Evolutionary conservation across 306 rosid genomes (phyloP), one percentile per base, ranked within the genome.

Genomic region (Vachellia pachyceras): DNA sequence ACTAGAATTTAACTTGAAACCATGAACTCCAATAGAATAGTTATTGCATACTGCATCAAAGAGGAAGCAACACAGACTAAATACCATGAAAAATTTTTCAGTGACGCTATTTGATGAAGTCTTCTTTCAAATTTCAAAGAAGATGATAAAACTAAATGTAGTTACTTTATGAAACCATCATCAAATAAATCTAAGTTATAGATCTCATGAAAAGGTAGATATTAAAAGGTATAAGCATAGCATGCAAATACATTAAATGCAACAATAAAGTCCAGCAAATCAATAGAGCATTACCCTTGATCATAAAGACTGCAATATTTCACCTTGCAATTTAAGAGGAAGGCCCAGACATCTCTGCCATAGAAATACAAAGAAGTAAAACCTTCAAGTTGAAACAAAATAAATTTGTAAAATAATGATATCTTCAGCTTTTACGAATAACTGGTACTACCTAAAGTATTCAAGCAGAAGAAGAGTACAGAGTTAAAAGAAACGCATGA

Each of bases 271-370:
- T 47, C 41, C 52, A 57, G 25, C 77, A 78, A 55, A 79, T 72
- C 39, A 69, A 76, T 71, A 40, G 81, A 85, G 74, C 68, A 86
- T 91, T 95, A 95, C 99, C 99, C 99, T 89, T 93, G 88, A 86
- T 95, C 97, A 79, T 95, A 95, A 78, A 95, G 98, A 82, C 94
- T 84, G 96, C 99, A 95, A 90, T 95, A 95, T 25, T 80, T 88
- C 76, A 86, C 94, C 91, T 95, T 91, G 94, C 91, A 87, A 50
- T 92, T 91, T 79, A 95, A 90, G 69, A 95, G 68, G 88, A 95
- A 95, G 77, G 99, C 92, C 99, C 99, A 95, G 6, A 95, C 97
- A 61, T 95, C 99, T 88, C 99, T 95, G 94, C 84, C 80, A 69
- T 73, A 85, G 64, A 82, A 85, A 84, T n/a, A 67, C 14, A 79